phyloP scores from a whole-genome alignment of 495 filamentous ascomycete species.

The Evansstolkia leycettana region DNA sequence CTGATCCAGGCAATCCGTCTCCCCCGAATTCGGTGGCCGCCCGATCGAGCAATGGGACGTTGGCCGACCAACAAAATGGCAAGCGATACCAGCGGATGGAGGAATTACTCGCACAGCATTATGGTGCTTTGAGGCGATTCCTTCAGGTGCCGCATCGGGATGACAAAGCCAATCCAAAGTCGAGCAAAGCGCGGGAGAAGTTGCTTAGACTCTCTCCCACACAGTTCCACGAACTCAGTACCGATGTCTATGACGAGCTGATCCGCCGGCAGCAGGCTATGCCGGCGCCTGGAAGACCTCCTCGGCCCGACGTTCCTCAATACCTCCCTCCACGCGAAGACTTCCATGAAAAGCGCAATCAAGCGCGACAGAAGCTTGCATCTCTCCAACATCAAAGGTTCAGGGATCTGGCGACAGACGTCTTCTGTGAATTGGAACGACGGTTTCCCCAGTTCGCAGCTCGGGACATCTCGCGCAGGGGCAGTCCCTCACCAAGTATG shows the following conservation, averaged over 20 bases:
- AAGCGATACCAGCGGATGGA: conserved; percentile 46
- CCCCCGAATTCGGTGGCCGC: conserved; percentile 72
- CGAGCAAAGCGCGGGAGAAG: conserved; percentile 87
- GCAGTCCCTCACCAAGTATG: conserved; percentile 52
- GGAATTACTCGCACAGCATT: conserved; percentile 67
- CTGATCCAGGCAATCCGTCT: conserved; percentile 55
- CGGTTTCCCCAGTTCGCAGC: conserved; percentile 72
- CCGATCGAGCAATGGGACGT: conserved; percentile 63
- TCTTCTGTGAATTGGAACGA: conserved; percentile 86
- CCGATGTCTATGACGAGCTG: conserved; percentile 93
- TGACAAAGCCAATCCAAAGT: conserved; percentile 58
- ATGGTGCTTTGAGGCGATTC: conserved; percentile 65
- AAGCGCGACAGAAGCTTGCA: conserved; percentile 85
- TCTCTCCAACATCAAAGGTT: conserved; percentile 77
- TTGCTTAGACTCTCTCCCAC: conserved; percentile 74
- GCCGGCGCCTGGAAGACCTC: conserved; percentile 38
- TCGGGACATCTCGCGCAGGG: conserved; percentile 51
- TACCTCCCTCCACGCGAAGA: conserved; percentile 70
- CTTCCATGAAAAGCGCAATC: conserved; percentile 95
- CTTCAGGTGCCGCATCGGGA: conserved; percentile 56
- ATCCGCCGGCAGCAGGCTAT: conserved; percentile 65
- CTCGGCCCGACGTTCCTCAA: conserved; percentile 45
- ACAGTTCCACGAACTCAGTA: conserved; percentile 94
- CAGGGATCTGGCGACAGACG: conserved; percentile 85
- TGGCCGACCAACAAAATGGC: conserved; percentile 46